Percentiles rank a stretch among this genome's conserved stretches.
phyloP scores from a whole-genome alignment of 2,329 filamentous ascomycete genomes.

The Bimuria novae-zelandiae region DNA sequence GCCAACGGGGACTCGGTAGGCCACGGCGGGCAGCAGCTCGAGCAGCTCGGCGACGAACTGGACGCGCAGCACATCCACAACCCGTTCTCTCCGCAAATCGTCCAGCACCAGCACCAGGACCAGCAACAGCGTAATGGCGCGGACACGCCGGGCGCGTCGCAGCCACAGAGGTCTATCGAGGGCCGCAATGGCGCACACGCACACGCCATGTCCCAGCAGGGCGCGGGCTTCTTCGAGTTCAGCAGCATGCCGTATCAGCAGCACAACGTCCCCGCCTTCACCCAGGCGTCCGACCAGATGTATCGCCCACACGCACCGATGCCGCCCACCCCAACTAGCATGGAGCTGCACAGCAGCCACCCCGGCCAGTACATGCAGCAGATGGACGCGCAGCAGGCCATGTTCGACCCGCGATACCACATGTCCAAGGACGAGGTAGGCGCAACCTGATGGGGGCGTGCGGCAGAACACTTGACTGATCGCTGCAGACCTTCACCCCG shows the following conservation, averaged over 20 bases:
- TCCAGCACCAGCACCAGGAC: constrained; percentile 4
- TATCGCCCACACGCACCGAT: constrained; percentile 64
- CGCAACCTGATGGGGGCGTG: constrained; percentile 40
- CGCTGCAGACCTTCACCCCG: constrained; percentile 75
- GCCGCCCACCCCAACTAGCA: constrained; percentile 79
- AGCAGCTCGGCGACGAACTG: constrained; percentile 39
- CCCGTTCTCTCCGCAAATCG: constrained; percentile 29
- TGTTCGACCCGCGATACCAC: constrained; percentile 69
- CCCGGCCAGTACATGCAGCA: constrained; percentile 61
- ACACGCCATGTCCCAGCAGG: constrained; percentile 28
- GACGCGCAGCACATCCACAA: constrained; percentile 40
- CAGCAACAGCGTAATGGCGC: constrained; percentile 24
- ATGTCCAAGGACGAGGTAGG: constrained; percentile 68
- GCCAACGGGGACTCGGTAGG: constrained; percentile 16
- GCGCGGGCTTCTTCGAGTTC: constrained; percentile 42
- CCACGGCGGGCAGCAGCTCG: constrained; percentile 32
- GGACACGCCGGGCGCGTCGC: constrained; percentile 15
- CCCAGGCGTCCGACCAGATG: constrained; percentile 48
- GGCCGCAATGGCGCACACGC: too few species aligned
- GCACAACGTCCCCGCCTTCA: constrained; percentile 44
- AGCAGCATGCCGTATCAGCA: constrained; percentile 33
- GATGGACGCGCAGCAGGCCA: constrained; percentile 59
- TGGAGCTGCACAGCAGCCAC: constrained; percentile 71
- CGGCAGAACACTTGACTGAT: constrained; percentile 38
- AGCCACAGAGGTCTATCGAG: constrained; percentile 15